These are phyloP conservation scores for Amanita exitialis DNA, from an alignment of 768 basidiomycete genomes.

Conservation along the genomic window DNA sequence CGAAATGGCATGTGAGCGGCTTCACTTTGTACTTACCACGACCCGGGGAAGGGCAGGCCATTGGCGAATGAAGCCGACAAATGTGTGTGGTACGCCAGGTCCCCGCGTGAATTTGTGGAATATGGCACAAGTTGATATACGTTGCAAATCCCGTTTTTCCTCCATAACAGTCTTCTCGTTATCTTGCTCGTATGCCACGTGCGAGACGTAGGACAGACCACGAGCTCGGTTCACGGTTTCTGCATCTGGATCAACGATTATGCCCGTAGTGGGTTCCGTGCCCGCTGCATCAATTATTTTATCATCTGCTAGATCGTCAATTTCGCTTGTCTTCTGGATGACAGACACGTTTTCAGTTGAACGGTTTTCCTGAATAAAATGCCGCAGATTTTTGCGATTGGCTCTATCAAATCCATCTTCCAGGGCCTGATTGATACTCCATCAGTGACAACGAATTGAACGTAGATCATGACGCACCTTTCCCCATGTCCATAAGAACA, in stretches of 20 bases:
- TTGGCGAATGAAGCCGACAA: conserved; percentile 52
- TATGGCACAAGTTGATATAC: conserved; percentile 44
- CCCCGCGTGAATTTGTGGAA: conserved; percentile 48
- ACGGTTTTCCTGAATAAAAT: conserved; percentile 36
- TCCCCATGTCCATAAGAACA: conserved; percentile 62
- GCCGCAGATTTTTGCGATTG: conserved; percentile 43
- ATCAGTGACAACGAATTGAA: background rate
- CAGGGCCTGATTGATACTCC: conserved; percentile 24
- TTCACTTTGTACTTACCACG: conserved; percentile 32
- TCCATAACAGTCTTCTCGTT: conserved; percentile 12
- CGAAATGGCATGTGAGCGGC: background rate
- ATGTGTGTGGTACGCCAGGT: conserved; percentile 54
- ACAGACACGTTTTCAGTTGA: conserved; percentile 8
- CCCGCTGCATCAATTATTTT: background rate
- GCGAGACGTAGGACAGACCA: conserved; percentile 13
- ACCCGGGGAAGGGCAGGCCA: conserved; percentile 64
- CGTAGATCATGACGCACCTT: conserved; percentile 21
- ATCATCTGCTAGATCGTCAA: background rate
- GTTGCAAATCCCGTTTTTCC: conserved; percentile 18
- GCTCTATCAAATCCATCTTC: conserved; percentile 53
- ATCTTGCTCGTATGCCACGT: conserved; percentile 9
- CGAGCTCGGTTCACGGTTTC: conserved; percentile 5
- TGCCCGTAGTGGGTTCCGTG: conserved; percentile 7
- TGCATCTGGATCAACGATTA: conserved; percentile 10
- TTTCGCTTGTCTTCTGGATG: background rate